Evolutionary conservation across 306 rosid species (phyloP).

Genomic region (Lathyrus sativus): DNA sequence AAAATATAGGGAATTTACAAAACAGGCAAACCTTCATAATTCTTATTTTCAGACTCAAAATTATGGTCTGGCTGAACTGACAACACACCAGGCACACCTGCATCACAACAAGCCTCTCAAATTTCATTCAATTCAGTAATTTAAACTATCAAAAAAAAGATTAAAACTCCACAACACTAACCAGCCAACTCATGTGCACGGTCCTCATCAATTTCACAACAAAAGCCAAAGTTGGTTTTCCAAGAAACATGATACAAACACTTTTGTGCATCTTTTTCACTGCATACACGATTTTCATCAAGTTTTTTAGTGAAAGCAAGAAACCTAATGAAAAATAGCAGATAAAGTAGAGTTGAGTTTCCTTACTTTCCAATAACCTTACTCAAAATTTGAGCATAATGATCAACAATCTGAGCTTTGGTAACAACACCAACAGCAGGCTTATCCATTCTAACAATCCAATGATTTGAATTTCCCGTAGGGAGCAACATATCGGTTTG

Average conservation of each 20-base stretch:
- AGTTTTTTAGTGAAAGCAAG: constrained; percentile 32
- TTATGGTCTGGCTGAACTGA: constrained; percentile 66
- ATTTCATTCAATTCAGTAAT: constrained; percentile 1
- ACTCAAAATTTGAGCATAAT: constrained; percentile 70
- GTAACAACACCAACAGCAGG: constrained; percentile 80
- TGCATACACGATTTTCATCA: constrained; percentile 40
- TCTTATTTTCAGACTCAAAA: constrained; percentile 67
- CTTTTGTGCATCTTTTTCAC: constrained; percentile 89
- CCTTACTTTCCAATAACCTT: constrained; percentile 84
- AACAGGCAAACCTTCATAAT: constrained; percentile 63
- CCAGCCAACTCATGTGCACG: constrained; percentile 72
- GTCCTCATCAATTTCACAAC: constrained; percentile 84
- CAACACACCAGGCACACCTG: constrained; percentile 79
- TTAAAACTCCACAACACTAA: constrained; percentile 37
- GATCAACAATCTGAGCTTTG: constrained; percentile 91
- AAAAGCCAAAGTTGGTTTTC: constrained; percentile 79
- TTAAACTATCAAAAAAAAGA: background rate
- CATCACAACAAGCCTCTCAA: constrained; percentile 36
- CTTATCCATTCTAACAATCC: constrained; percentile 82
- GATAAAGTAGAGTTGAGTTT: background rate
- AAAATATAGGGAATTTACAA: background rate
- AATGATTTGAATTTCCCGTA: constrained; percentile 62
- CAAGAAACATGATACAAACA: constrained; percentile 89
- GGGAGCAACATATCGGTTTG: constrained; percentile 59
- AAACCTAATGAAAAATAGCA: constrained; percentile 23